Evolutionary conservation across 768 basidiomycete species (phyloP).

Genomic region (Leccinum truebloodii): DNA sequence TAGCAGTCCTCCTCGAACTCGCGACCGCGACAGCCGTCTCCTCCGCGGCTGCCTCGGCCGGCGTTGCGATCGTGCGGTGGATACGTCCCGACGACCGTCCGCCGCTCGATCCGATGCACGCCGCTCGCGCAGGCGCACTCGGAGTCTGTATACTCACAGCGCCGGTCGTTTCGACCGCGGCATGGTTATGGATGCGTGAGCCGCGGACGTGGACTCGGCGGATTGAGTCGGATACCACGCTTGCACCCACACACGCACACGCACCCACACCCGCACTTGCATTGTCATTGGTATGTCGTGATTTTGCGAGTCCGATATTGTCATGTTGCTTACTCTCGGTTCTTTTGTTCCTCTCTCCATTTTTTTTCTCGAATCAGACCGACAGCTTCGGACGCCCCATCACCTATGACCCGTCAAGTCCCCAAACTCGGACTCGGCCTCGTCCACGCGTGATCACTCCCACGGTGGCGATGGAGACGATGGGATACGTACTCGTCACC

Average conservation of each 20-base stretch:
- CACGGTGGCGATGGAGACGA: conserved; percentile 14
- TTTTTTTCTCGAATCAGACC: neutral
- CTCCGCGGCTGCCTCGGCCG: conserved; percentile 16
- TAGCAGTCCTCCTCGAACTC: conserved; percentile 13
- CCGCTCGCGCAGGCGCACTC: conserved; percentile 17
- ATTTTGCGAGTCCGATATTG: neutral
- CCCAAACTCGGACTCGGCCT: neutral
- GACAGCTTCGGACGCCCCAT: neutral
- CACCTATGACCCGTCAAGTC: neutral
- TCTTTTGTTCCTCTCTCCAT: neutral
- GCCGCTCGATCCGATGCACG: conserved; percentile 10
- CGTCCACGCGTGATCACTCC: conserved; percentile 2
- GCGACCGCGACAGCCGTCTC: conserved; percentile 8
- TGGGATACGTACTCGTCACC: conserved; percentile 13
- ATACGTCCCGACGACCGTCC: neutral
- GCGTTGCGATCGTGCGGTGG: conserved; percentile 5
- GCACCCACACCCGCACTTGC: neutral
- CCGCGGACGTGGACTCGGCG: conserved; percentile 6
- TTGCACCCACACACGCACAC: neutral
- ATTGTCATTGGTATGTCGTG: conserved; percentile 9
- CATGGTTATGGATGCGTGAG: conserved; percentile 1
- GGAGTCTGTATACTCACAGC: conserved; percentile 12
- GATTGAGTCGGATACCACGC: conserved; percentile 1
- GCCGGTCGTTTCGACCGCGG: conserved; percentile 11
- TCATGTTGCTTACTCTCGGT: neutral